Conservation (phyloP, 2,329 filamentous ascomycete species). For the Epichloe sylvatica region DNA sequence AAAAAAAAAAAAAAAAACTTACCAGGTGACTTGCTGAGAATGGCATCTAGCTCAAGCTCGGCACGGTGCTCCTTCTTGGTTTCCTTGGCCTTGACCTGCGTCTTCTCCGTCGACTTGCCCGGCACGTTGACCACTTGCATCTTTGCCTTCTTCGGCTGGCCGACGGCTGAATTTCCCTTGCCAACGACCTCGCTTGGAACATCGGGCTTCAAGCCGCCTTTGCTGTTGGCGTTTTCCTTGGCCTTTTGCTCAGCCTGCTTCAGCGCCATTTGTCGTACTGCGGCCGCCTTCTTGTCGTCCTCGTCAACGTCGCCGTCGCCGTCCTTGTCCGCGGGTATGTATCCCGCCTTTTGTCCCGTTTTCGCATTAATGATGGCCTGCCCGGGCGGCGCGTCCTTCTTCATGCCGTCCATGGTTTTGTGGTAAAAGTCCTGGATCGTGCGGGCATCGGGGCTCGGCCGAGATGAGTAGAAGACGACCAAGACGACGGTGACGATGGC, state of each 20-base stretch:
- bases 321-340: conserved; percentile 33
- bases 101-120: conserved; percentile 2
- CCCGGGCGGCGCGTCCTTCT: conserved; percentile 19
- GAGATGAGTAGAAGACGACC: conserved; percentile 59
- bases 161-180: conserved; percentile 41
- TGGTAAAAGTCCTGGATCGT: conserved; percentile 43
- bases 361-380: conserved; percentile 29
- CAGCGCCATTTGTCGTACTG: conserved; percentile 45
- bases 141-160: conserved; percentile 27
- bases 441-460: conserved; percentile 30
- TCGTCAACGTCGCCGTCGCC: conserved; percentile 42
- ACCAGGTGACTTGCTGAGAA: conserved; percentile 78
- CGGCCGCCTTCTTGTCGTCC: conserved; percentile 37
- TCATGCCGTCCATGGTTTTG: conserved; percentile 43
- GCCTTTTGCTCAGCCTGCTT: conserved; percentile 54
- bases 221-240: conserved; percentile 42
- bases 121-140: conserved; percentile 8
- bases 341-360: conserved; percentile 23
- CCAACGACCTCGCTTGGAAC: conserved; percentile 43
- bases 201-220: conserved; percentile 37
- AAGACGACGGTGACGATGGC: conserved; percentile 51
- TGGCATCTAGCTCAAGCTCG: conserved; percentile 58
- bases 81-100: conserved; percentile 24
- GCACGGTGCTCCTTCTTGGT: conserved; percentile 48
- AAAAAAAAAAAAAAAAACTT: conserved; percentile 23